Evolutionary conservation across 78 protist genomes (phyloP).

Genomic region (Protostelium mycophagum): DNA sequence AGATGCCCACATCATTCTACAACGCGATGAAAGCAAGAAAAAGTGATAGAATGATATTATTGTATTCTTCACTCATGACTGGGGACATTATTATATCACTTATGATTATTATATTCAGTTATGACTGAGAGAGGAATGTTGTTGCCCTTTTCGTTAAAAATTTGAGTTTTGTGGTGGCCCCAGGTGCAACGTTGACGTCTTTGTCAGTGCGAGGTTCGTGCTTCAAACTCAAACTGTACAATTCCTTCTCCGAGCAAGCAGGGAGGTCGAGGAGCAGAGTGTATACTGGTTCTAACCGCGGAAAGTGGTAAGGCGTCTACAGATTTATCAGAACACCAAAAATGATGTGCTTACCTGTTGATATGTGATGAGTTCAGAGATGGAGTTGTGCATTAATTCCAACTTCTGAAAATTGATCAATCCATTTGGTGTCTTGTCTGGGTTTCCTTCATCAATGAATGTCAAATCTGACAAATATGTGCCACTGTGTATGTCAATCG

Average conservation of each 20-base stretch:
- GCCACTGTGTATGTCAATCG: not conserved
- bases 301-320: constrained; percentile 31
- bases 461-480: constrained; percentile 51
- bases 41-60: no score
- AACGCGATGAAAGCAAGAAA: no score
- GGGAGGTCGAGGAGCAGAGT: constrained; percentile 55
- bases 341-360: constrained; percentile 13
- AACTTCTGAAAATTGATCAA: constrained; percentile 65
- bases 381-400: constrained; percentile 42
- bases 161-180: no score
- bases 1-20: no score
- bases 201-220: constrained; percentile 38
- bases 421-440: constrained; percentile 45
- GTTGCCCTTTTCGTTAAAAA: no score
- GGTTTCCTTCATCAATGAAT: constrained; percentile 72
- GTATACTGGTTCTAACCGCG: constrained; percentile 62
- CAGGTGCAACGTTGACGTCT: no score
- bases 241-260: constrained; percentile 25
- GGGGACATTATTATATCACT: no score
- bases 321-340: not conserved
- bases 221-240: constrained; percentile 38
- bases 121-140: no score
- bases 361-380: constrained; percentile 30
- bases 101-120: no score
- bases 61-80: no score